Base-by-base conservation (phyloP, 371 early-diverging fungal genomes). In the Rhizopus arrhizus region DNA sequence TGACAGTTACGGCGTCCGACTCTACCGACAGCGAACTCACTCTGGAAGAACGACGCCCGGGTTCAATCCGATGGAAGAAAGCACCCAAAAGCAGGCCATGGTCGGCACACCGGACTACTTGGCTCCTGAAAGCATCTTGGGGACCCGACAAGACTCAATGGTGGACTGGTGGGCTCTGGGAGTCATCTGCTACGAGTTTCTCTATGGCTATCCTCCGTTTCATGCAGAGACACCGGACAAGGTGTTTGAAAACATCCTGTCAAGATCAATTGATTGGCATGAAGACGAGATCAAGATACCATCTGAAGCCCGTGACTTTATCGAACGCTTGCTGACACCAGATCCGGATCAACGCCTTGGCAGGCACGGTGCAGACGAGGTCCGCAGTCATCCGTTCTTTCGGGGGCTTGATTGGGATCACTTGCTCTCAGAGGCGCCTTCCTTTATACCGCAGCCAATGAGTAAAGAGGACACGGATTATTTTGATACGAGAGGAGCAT, bases 91-190 rank as follows among this genome's bases (percentile, higher is more conserved):
- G 16, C 46, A 9, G 3, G 46, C 7, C 46, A 45, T 13, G 41
- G 92, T 94, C 9, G 99, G 99, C 8, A 98, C 99, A 12, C 99
- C 99, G 0, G 99, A 97, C 70, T 98, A 97, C 68, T 78, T 98
- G 61, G 96, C 97, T 0, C 97, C 97, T 3, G 99, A 98, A 68
- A 91, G 91, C 65, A 91, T 98, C 22, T 66, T 92, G 33, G 95
- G 95, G 36, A 77, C 91, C 32, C 90, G 91, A 3, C 92, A 95
- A 59, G 93, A 91, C 66, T 82, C 85, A 0, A 86, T 87, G 78
- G 95, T 95, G 4, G 95, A 95, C 70, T 95, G 95, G 91, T 95
- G 95, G 95, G 93, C 94, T 3, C 62, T 93, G 4, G 95, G 95
- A 28, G 93, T 93, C 2, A 94, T 93, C 38, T 81, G 92, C 49